A percentile compares a stretch with the other conserved stretches of the same genome.
Conservation (phyloP, 2,329 filamentous ascomycete species). For the Neonectria hederae region DNA sequence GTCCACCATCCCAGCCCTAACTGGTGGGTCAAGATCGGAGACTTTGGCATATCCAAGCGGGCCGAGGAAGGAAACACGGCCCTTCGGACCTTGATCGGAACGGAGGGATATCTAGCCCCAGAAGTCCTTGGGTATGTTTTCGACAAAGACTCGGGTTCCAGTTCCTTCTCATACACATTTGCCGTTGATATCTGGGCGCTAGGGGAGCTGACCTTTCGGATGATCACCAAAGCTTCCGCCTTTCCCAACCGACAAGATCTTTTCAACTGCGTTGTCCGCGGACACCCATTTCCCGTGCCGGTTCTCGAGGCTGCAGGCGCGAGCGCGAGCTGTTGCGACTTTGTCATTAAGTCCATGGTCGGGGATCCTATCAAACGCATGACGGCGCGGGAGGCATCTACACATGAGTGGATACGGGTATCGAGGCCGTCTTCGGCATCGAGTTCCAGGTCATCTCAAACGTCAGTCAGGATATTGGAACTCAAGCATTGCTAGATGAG, state of each 20-base stretch:
- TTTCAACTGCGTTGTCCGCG: background rate
- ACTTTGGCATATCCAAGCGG: constrained; percentile 16
- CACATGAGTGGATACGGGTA: background rate
- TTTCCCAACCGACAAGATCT: background rate
- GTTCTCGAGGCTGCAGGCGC: background rate
- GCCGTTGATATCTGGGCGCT: constrained; percentile 6
- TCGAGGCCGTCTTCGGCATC: background rate
- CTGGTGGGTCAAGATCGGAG: constrained; percentile 10
- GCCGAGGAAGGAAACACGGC: background rate
- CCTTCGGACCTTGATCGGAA: background rate
- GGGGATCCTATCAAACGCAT: background rate
- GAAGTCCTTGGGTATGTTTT: background rate
- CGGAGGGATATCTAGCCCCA: constrained; percentile 2
- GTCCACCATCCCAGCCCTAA: background rate
- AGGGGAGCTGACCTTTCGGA: background rate
- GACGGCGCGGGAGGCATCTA: background rate
- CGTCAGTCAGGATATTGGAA: background rate
- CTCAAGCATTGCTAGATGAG: background rate
- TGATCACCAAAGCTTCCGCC: background rate
- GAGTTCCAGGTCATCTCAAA: background rate
- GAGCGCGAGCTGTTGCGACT: background rate
- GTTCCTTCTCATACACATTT: background rate
- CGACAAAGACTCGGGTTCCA: background rate
- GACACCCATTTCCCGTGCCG: background rate
- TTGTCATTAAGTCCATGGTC: background rate